Base-by-base conservation (phyloP, 805 yeast species). In the Suhomyces faveliae region DNA sequence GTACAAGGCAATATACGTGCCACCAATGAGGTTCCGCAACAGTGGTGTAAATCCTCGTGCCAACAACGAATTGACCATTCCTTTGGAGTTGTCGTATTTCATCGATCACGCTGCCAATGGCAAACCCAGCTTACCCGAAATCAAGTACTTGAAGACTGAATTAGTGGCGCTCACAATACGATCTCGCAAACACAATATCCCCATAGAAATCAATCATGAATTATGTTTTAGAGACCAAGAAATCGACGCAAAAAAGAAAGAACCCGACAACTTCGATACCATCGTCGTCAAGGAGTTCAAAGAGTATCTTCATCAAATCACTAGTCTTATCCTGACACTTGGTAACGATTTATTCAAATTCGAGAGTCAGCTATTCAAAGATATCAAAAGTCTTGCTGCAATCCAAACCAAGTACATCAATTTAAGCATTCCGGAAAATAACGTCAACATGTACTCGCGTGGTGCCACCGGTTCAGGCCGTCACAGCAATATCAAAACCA, bases 121-220 rank as follows among this genome's bases (percentile, higher is more conserved):
- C 59, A 61, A 44, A 47, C 27, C 19, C 43, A 51, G 54, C n/a
- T 39, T 57, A 9, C 77, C 77, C 0, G 70, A 67, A n/a, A 54
- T 72, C 43, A 71, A 68, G 51, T 53, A 58, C 3, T 40, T 71
- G 7, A 52, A 57, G n/a, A 55, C 66, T 11, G 77, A 73, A 43
- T 55, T 73, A 45, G 66, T 68, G 20, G 70, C 56, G 4, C 60
- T 65, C n/a, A 68, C 76, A 2, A 56, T 69, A 10, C 49, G 67
- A 25, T 65, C 76, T 2, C 58, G 57, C 19, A 70, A 68, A 42
- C 60, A 70, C 43, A 60, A 53, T 7, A 66, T 73, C 12, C 78
- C 78, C 1, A 58, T 73, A 5, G 76, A 71, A 37, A 55, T 73
- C 50, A 66, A 63, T 48, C 74, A 68, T 46, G 75, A 70, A 21